Base-by-base conservation (phyloP, 306 rosid genomes). In the Quercus bicolor region DNA sequence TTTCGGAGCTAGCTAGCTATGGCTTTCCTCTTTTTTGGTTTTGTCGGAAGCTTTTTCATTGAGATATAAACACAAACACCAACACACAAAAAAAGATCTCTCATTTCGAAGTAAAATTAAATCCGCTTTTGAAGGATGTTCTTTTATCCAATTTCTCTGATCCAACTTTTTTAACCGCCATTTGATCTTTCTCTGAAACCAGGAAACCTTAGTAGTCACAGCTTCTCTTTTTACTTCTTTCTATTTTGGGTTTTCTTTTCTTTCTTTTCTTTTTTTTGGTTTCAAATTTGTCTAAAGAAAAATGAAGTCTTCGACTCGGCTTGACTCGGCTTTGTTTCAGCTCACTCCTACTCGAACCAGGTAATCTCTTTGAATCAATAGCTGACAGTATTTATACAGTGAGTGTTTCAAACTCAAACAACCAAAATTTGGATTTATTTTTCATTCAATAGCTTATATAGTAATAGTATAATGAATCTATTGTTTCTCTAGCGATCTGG, bases 341-440 rank as follows among this genome's bases (percentile, higher is more conserved):
- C 97, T 96, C 86, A 91, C 98, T 18, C 98, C 99, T 68, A 96
- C 99, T 79, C 87, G 98, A 85, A 96, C 99, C 54, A 93, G 99
- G 99, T 85, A 52, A 14, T 31, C 40, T 65, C 55, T 19, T 55
- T 70, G 70, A 33, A 33, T 75, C 76, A 75, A 61, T 88, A 43
- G 74, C 16, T 52, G 56, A 37, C 18, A 69, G 62, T 51, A 53
- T 76, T 81, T 71, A 45, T 29, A 9, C 29, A 56, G 77, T 26
- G 64, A 55, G 79, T 54, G 14, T 73, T 52, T 73, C 7, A 23
- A 54, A 72, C 68, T n/a, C 15, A 11, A 73, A 74, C 21, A 69
- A 74, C 29, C 11, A 64, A 71, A 40, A 8, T 75, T 78, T 56
- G 56, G 76, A 53, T 12, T 40, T 40, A 8, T 40, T 40, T 40